Evolutionary conservation across 352 stramenopile species (phyloP), one percentile per base, ranked within the genome.

Genomic region (Elongisporangium prolatum): DNA sequence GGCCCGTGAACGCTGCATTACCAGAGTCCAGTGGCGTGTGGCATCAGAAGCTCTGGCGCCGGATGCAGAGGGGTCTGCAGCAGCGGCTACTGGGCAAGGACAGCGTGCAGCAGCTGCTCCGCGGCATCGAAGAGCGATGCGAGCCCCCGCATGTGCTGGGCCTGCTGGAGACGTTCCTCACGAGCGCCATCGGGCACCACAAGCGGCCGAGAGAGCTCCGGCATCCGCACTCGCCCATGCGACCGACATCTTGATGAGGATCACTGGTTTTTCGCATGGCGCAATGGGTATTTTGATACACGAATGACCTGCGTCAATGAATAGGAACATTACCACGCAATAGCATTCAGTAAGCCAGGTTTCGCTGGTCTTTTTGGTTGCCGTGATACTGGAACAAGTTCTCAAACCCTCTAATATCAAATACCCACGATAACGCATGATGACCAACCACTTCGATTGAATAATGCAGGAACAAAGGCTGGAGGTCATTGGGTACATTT

Each of bases 61-160:
- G 68, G 18, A 63, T 84, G 10, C 76, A 89, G 54, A 63, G 68
- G 10, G 52, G 61, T 17, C 62, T 89, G 54, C 72, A 84, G 54
- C 72, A 80, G 54, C 76, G 76, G 4, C 54, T 89, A 4, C 48
- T 87, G 38, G 67, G 68, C 50, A 89, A 84, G 48, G 74, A 86
- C 20, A 87, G 74, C 57, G 54, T 89, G 5, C 77, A 86, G 56
- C 66, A 65, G 14, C 53, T 87, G 48, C 68, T 81, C 37, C 72
- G 69, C 28, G 38, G 47, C 21, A 59, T 71, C 0, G 63, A 83
- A 20, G 78, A 88, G 48, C 69, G 72, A 52, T 74, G 68, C 47
- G 70, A 59, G 4, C 59, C 75, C 0, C 48, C 61, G 2, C 34
- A 72, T 21, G 68, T 63, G 5, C 59, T 88, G 18, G 51, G 65